Evolutionary conservation across 2,329 filamentous ascomycete species (phyloP), one percentile per base, ranked within the genome.

Genomic region (Fusarium coffeatum): DNA sequence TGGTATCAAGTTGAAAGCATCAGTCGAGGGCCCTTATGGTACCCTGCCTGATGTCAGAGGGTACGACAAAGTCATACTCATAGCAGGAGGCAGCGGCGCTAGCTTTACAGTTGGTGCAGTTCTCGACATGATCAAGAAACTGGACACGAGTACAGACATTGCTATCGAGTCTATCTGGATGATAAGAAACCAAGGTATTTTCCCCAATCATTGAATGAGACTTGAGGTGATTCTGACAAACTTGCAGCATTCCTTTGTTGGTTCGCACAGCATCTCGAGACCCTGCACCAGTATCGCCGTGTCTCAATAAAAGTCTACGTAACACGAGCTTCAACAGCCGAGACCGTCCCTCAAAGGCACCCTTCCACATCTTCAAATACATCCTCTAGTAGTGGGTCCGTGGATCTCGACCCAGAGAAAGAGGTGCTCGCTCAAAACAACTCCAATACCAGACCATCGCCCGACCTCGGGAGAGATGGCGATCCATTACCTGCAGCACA

Each of bases 61-160:
- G 16, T 87, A 83, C 64, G 86, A 89, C 73, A 86, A 85, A 66
- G 80, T 89, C 9, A 79, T 90, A n/a, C 78, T 90, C 42, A 81
- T 90, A 40, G 86, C 87, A 6, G 88, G 88, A 15, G 89, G 88
- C 7, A 87, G 86, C 53, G 88, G 89, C 4, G 88, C 86, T 3
- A 89, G 85, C 30, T 90, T 90, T 74, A 81, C 82, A 8, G 78
- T 82, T 45, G 82, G 83, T 46, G 78, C 77, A 23, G 80, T 79
- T 8, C 76, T 82, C 42, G 74, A 76, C 61, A 75, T 83, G 54
- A 72, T 83, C 15, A 76, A 72, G 50, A 76, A 66, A 16, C 64
- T 75, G 5, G 62, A 45, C 5, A 37, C 18, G 6, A 68, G 70
- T 20, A 70, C 69, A 1, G 67, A 67, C 16, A 75, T 75, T 42